Evolutionary conservation across 164 flowering plant species (phyloP), one percentile per base, ranked within the genome.

Genomic region (Santalum album): DNA sequence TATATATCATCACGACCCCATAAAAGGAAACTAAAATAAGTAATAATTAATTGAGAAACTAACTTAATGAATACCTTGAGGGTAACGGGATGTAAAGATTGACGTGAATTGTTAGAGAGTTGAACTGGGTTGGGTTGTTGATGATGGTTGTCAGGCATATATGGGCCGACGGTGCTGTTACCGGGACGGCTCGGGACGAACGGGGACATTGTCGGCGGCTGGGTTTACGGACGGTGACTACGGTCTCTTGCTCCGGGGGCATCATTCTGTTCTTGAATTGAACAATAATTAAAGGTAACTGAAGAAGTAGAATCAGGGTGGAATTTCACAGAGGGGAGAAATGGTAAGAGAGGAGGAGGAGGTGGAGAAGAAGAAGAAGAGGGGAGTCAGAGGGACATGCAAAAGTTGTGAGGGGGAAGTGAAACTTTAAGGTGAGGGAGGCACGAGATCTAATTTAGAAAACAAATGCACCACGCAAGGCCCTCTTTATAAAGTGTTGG

Each of bases 231-330:
- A 54, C 25, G 4, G 62, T 7, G 16, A 25, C 53, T n/a, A 16
- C 12, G 48, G 49, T 61, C 56, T 79, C 81, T 60, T 80, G 86
- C 56, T 76, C 72, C 39, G 78, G 81, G 6, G 87, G 84, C 77
- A 80, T 71, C 86, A 82, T 84, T 61, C 58, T 22, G 58, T 6
- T 27, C n/a, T n/a, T n/a, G n/a, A n/a, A n/a, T n/a, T n/a, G n/a
- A n/a, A n/a, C n/a, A n/a, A n/a, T 36, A 22, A 14, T 4, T 17
- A 42, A 17, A 38, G 18, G 20, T 45, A 34, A 23, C 0, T 3
- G 40, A n/a, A 43, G 48, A 18, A 10, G 34, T 17, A 19, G 24
- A 39, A 34, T 29, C 34, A 29, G 9, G 9, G 9, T 29, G 25
- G 24, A 25, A 12, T 6, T 7, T 36, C 7, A 23, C 32, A 22